phyloP scores from a whole-genome alignment of 345 rosid genomes.

The Psidium guajava region DNA sequence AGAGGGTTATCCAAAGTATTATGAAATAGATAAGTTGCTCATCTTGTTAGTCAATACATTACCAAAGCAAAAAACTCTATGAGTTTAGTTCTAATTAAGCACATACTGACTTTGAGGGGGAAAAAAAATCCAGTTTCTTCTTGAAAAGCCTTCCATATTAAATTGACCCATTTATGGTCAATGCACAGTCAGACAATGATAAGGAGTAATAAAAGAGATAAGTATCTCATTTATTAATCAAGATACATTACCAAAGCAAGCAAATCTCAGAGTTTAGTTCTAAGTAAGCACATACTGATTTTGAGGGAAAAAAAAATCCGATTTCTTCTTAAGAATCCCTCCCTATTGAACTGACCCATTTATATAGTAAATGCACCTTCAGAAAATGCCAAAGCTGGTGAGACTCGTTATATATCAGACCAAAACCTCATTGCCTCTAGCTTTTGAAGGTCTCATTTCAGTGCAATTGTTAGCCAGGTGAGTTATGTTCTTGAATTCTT shows the following conservation, averaged over 20 bases:
- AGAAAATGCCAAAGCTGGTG: too few species aligned
- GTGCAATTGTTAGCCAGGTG: neutral
- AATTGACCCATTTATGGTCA: neutral
- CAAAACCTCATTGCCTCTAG: neutral
- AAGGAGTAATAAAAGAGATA: too few species aligned
- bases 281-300: neutral
- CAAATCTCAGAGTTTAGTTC: neutral
- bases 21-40: neutral
- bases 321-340: neutral
- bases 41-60: neutral
- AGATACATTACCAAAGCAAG: too few species aligned
- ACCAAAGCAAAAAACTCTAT: neutral
- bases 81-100: neutral
- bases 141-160: neutral
- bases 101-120: too few species aligned
- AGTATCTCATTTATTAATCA: neutral
- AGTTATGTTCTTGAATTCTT: neutral
- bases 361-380: neutral
- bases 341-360: neutral
- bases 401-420: neutral
- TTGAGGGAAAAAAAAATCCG: neutral
- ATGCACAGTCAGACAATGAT: neutral
- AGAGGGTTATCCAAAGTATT: too few species aligned
- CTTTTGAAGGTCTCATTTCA: neutral
- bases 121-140: neutral